phyloP scores from a whole-genome alignment of 1,284 basidiomycete genomes.

The Pascua sp. region DNA sequence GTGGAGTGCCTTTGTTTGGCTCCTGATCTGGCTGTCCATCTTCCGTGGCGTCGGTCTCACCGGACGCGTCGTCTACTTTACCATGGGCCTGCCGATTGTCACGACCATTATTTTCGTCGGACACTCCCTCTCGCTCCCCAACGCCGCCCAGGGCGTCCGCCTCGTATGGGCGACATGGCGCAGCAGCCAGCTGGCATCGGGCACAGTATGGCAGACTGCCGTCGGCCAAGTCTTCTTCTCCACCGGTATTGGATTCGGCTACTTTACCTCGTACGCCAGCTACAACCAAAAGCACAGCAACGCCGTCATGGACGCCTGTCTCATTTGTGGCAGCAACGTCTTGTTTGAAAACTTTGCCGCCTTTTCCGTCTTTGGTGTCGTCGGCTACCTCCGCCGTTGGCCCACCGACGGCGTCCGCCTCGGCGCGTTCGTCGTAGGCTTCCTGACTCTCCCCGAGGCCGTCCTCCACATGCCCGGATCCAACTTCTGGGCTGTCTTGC shows the following conservation, averaged over 20 bases:
- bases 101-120: slow-evolving; percentile 28
- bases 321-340: slow-evolving; percentile 23
- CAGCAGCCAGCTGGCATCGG: slow-evolving; percentile 10
- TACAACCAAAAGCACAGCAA: slow-evolving; percentile 30
- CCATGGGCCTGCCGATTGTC: slow-evolving; percentile 30
- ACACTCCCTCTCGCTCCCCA: slow-evolving; percentile 19
- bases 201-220: slow-evolving; percentile 24
- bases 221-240: slow-evolving; percentile 30
- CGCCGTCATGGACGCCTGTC: slow-evolving; percentile 26
- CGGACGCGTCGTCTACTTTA: slow-evolving; percentile 26
- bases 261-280: slow-evolving; percentile 26
- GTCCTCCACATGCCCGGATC: slow-evolving; percentile 27
- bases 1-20: slow-evolving; percentile 19
- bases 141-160: slow-evolving; percentile 20
- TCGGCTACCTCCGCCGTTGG: slow-evolving; percentile 24
- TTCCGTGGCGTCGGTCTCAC: slow-evolving; percentile 24
- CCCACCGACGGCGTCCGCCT: slow-evolving; percentile 26
- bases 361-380: slow-evolving; percentile 24
- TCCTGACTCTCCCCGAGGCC: slow-evolving; percentile 27
- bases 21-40: slow-evolving; percentile 18
- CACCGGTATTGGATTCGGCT: slow-evolving; percentile 27
- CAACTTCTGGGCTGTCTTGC: slow-evolving; percentile 27
- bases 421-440: slow-evolving; percentile 34
- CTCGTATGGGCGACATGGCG: slow-evolving; percentile 26
- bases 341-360: slow-evolving; percentile 27